Percentiles rank a stretch among this genome's conserved stretches.
Evolutionary conservation across 73 alveolate genomes (phyloP).

Genomic region (Urostyla sp.): DNA sequence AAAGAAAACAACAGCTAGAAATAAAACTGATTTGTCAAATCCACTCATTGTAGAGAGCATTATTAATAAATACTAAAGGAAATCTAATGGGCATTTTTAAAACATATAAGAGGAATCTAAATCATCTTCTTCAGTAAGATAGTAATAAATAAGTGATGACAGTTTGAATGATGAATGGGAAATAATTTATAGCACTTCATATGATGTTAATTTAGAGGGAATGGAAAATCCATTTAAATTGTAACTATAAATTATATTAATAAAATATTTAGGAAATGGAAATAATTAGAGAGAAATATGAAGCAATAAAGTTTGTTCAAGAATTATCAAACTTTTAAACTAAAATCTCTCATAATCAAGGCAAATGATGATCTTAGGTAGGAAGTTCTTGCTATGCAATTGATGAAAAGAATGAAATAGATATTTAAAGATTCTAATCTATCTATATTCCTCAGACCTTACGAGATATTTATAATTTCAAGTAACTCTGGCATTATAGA

Average conservation of each 20-base stretch:
- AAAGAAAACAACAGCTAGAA: too few species aligned
- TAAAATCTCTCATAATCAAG: slow-evolving; percentile 91
- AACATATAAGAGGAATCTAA: too few species aligned
- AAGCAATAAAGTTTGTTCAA: slow-evolving; percentile 78
- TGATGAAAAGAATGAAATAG: slow-evolving; percentile 85
- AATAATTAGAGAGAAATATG: slow-evolving; percentile 66
- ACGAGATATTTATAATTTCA: slow-evolving; percentile 94
- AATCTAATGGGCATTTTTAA: too few species aligned
- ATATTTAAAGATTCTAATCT: slow-evolving; percentile 87
- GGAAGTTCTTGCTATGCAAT: slow-evolving; percentile 96
- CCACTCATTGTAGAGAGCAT: too few species aligned
- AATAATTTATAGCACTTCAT: slow-evolving; percentile 37
- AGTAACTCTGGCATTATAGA: slow-evolving; percentile 96
- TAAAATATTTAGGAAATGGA: too few species aligned
- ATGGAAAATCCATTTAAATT: slow-evolving; percentile 91
- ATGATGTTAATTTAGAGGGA: slow-evolving; percentile 63
- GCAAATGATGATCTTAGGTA: slow-evolving; percentile 98
- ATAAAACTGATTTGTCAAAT: too few species aligned
- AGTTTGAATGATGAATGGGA: slow-evolving; percentile 47
- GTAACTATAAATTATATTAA: too few species aligned
- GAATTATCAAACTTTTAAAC: slow-evolving; percentile 79
- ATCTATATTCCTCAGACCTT: slow-evolving; percentile 91
- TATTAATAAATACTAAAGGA: too few species aligned
- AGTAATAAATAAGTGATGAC: too few species aligned
- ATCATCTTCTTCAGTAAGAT: too few species aligned